Conservation (phyloP, 2,329 filamentous ascomycete genomes). For the Scorias spongiosa region DNA sequence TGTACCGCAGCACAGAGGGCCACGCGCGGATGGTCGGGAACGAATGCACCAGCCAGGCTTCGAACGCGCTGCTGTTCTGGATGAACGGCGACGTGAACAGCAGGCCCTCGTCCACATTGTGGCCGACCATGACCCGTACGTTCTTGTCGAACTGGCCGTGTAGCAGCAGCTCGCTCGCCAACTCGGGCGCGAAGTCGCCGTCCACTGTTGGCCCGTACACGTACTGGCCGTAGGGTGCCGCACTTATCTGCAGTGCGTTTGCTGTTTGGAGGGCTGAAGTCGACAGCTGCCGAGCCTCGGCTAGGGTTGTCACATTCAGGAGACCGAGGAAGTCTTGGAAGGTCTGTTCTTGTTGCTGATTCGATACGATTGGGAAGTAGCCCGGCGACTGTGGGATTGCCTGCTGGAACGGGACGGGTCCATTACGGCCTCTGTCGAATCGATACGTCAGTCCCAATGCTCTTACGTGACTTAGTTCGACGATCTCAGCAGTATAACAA, state of each 20-base stretch:
- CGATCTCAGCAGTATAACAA: background rate
- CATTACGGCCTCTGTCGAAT: slow-evolving; percentile 25
- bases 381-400: slow-evolving; percentile 34
- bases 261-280: slow-evolving; percentile 26
- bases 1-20: slow-evolving; percentile 23
- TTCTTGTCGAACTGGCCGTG: slow-evolving; percentile 30
- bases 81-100: slow-evolving; percentile 28
- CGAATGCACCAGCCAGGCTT: slow-evolving; percentile 10
- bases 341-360: slow-evolving; percentile 23
- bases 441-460: slow-evolving; percentile 12
- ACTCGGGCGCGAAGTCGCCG: slow-evolving; percentile 31
- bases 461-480: background rate
- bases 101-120: slow-evolving; percentile 30
- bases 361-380: slow-evolving; percentile 23
- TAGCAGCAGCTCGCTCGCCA: slow-evolving; percentile 31
- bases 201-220: slow-evolving; percentile 32
- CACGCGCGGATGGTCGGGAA: slow-evolving; percentile 19
- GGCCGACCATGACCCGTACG: slow-evolving; percentile 29
- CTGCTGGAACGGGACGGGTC: slow-evolving; percentile 28
- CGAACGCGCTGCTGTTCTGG: slow-evolving; percentile 18
- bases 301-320: slow-evolving; percentile 29
- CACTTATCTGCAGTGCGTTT: slow-evolving; percentile 28
- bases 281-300: slow-evolving; percentile 28
- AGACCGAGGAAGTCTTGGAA: slow-evolving; percentile 26
- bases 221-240: slow-evolving; percentile 29